Evolutionary conservation across 2,329 filamentous ascomycete genomes (phyloP).

Genomic region (Emydomyces testavorans): DNA sequence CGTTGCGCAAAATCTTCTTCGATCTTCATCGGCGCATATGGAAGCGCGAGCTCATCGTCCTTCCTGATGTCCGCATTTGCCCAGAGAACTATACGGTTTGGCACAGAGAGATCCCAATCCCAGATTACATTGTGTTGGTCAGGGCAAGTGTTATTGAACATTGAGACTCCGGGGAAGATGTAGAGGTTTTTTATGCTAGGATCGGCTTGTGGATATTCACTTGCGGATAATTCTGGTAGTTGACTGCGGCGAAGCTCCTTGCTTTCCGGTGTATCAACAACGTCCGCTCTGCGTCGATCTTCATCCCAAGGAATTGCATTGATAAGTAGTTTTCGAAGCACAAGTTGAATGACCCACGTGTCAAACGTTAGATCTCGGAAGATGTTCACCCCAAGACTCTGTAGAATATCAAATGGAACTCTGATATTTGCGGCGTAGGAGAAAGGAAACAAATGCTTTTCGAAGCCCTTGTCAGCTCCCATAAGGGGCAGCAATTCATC

Average conservation of each 20-base stretch:
- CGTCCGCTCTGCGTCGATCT: conserved; percentile 14
- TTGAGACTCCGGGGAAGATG: conserved; percentile 25
- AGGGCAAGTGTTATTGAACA: conserved; percentile 25
- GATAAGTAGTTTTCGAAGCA: conserved; percentile 25
- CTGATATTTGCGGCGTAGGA: conserved; percentile 27
- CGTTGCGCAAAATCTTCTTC: conserved; percentile 8
- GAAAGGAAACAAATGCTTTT: conserved; percentile 23
- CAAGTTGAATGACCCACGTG: conserved; percentile 29
- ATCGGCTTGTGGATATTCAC: conserved; percentile 6
- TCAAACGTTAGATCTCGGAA: conserved; percentile 30
- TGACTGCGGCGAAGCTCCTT: conserved; percentile 11
- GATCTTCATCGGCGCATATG: conserved; percentile 8
- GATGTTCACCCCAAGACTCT: conserved; percentile 28
- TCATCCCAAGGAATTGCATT: conserved; percentile 26
- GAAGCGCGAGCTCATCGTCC: conserved; percentile 21
- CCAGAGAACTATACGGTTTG: conserved; percentile 25
- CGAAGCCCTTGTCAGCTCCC: conserved; percentile 13
- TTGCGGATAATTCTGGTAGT: neutral
- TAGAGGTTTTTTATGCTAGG: conserved; percentile 24
- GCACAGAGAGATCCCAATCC: conserved; percentile 22
- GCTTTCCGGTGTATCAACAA: conserved; percentile 4
- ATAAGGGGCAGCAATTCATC: conserved; percentile 26
- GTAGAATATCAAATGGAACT: conserved; percentile 30
- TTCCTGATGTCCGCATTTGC: conserved; percentile 19
- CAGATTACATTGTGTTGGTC: conserved; percentile 22